phyloP scores from a whole-genome alignment of 2,329 filamentous ascomycete species.

The Pestalotiopsis sp. region DNA sequence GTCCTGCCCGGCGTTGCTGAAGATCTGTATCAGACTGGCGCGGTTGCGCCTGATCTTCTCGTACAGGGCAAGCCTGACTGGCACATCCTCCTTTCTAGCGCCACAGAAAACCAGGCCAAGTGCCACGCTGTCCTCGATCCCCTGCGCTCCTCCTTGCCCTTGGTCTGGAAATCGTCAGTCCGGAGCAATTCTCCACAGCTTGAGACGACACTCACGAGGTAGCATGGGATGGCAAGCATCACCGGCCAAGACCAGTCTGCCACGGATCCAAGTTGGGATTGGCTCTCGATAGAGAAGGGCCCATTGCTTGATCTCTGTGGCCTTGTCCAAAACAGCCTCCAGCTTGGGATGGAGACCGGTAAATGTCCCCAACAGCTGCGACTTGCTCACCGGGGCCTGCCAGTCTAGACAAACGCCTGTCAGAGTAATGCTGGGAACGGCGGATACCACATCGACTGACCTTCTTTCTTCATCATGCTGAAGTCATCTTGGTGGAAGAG shows the following conservation, averaged over 20 bases:
- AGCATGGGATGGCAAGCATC: slow-evolving; percentile 28
- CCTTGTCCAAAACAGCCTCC: slow-evolving; percentile 20
- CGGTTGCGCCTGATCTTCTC: slow-evolving; percentile 31
- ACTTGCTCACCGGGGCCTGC: slow-evolving; percentile 19
- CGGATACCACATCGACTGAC: neutral
- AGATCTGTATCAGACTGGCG: slow-evolving; percentile 35
- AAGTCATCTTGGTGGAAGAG: slow-evolving; percentile 20
- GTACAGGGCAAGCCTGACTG: slow-evolving; percentile 28
- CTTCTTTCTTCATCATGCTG: slow-evolving; percentile 14
- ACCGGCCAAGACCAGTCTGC: slow-evolving; percentile 21
- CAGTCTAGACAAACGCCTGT: slow-evolving; percentile 17
- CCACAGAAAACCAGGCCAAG: slow-evolving; percentile 31
- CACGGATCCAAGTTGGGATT: slow-evolving; percentile 27
- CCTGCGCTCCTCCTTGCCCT: slow-evolving; percentile 33
- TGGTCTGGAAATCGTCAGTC: slow-evolving; percentile 16
- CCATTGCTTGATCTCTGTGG: slow-evolving; percentile 32
- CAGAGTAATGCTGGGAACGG: too few species aligned
- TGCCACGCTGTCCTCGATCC: slow-evolving; percentile 35
- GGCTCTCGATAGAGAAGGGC: slow-evolving; percentile 30
- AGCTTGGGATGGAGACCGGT: slow-evolving; percentile 16
- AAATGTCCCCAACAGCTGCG: slow-evolving; percentile 12
- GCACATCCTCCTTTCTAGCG: slow-evolving; percentile 20
- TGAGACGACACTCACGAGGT: slow-evolving; percentile 19
- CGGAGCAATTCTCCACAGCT: neutral
- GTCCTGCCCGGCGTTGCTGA: slow-evolving; percentile 36